Base-by-base conservation (phyloP, 2,329 filamentous ascomycete species). In the Claviceps spartinae region DNA sequence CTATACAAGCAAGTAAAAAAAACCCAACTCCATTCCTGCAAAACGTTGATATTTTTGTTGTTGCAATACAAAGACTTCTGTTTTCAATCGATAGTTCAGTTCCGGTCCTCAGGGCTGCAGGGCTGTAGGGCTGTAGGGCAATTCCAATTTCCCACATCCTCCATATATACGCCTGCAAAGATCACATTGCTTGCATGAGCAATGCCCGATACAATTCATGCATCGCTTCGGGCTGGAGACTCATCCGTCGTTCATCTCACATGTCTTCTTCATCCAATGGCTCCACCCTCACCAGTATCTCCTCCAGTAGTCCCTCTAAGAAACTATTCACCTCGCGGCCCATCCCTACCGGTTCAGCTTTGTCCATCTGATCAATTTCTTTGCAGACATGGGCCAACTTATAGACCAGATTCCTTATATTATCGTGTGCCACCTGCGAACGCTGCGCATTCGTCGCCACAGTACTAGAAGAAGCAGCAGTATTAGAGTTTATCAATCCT, bases 261-360 rank as follows among this genome's bases (percentile, higher is more conserved):
- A 60, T 59, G 51, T 81, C 79, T n/a, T 81, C 79, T 59, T 88
- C 86, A 61, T 93, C 87, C 55, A 89, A 75, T 4, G 90, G 87
- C 70, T 97, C 91, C 14, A 97, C 88, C 52, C 93, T 73, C 38
- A 96, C 89, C 22, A 98, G 72, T 24, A 98, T 85, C 72, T 98
- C 93, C 66, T 98, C 93, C 37, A 98, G 71, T 56, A 97, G 79
- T 0, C 90, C 91, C 66, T 98, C 93, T 7, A 97, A 69, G 59
- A 97, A 94, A 1, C 86, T 88, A 45, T 83, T 82, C 2, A 95
- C 89, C 26, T 91, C 90, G 45, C 88, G 83, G 0, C 89, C 91
- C 91, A 97, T 96, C 1, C 89, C 88, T 11, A 97, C 88, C 5
- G 89, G 88, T 59, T 88, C 86, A 44, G 83, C 79, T 65, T 85